Conservation (phyloP, 768 basidiomycete species). For the Tephrocybe sp. region DNA sequence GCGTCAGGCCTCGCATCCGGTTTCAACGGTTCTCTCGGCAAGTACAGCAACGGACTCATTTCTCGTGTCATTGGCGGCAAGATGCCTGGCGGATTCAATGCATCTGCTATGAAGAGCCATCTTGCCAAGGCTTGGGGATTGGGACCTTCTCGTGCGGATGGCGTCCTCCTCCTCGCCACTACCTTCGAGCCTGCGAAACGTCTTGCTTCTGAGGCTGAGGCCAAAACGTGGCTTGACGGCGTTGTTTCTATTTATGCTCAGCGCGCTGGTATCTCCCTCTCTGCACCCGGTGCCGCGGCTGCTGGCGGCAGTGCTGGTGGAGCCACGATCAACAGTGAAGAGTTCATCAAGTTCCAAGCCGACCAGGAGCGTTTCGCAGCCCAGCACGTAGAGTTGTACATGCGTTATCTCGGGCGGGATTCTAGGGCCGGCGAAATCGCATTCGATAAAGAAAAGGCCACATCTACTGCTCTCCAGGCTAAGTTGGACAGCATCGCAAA, state of each 20-base stretch:
- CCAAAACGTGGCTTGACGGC: constrained; percentile 89
- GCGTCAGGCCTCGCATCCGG: constrained; percentile 82
- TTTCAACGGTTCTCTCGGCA: constrained; percentile 85
- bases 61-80: constrained; percentile 92
- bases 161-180: constrained; percentile 85
- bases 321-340: constrained; percentile 94
- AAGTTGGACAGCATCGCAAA: constrained; percentile 84
- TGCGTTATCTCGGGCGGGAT: constrained; percentile 95
- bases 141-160: constrained; percentile 88
- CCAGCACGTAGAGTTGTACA: constrained; percentile 94
- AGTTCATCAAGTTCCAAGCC: constrained; percentile 94
- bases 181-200: constrained; percentile 95
- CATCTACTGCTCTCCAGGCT: constrained; percentile 68
- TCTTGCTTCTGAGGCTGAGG: constrained; percentile 86
- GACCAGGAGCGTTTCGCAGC: constrained; percentile 91
- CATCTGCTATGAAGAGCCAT: constrained; percentile 86
- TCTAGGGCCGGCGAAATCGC: constrained; percentile 90
- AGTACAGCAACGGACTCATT: constrained; percentile 88
- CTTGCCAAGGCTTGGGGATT: constrained; percentile 94
- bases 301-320: constrained; percentile 71
- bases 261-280: constrained; percentile 83
- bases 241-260: constrained; percentile 86
- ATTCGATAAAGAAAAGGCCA: constrained; percentile 84
- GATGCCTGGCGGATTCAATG: constrained; percentile 99
- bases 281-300: constrained; percentile 63